These are phyloP conservation scores for Gossypium raimondii DNA, from an alignment of 345 rosid species.

Conservation along the genomic window DNA sequence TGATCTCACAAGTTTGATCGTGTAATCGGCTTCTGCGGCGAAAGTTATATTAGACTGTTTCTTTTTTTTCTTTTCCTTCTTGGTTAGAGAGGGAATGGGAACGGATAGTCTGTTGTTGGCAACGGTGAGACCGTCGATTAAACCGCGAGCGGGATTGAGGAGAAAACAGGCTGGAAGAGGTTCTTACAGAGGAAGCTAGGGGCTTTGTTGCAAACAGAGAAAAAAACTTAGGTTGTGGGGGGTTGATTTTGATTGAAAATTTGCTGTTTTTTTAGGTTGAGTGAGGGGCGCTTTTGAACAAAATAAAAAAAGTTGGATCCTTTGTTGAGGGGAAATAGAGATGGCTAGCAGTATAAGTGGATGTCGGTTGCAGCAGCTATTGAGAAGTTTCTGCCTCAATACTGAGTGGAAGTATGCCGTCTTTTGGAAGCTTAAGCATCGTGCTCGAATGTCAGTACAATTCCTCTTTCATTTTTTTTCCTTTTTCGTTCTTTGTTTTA, in stretches of 20 bases:
- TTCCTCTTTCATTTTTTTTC: neutral
- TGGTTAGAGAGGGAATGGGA: conserved; percentile 61
- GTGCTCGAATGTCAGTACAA: conserved; percentile 66
- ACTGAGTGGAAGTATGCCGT: conserved; percentile 81
- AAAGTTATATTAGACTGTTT: neutral
- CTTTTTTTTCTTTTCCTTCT: neutral
- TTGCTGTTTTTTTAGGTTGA: conserved; percentile 25
- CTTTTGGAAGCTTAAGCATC: conserved; percentile 81
- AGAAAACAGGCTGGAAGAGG: conserved; percentile 97
- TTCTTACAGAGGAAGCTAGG: conserved; percentile 92
- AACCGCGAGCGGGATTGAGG: conserved; percentile 78
- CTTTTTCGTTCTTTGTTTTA: neutral
- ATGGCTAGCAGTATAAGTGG: conserved; percentile 40
- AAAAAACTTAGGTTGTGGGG: conserved; percentile 14
- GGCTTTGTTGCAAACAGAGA: neutral
- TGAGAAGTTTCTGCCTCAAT: conserved; percentile 73
- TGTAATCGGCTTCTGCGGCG: conserved; percentile 8
- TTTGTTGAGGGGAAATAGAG: conserved; percentile 7
- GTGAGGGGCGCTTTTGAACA: conserved; percentile 17
- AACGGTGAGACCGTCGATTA: conserved; percentile 82
- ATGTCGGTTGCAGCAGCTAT: conserved; percentile 42
- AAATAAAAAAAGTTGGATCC: neutral
- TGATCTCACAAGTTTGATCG: conserved; percentile 23
- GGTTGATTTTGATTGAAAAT: conserved; percentile 16
- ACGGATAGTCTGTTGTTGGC: conserved; percentile 64